These are phyloP conservation scores for Davidsoniella virescens DNA, from an alignment of 2,329 filamentous ascomycete species.

Conservation along the genomic window DNA sequence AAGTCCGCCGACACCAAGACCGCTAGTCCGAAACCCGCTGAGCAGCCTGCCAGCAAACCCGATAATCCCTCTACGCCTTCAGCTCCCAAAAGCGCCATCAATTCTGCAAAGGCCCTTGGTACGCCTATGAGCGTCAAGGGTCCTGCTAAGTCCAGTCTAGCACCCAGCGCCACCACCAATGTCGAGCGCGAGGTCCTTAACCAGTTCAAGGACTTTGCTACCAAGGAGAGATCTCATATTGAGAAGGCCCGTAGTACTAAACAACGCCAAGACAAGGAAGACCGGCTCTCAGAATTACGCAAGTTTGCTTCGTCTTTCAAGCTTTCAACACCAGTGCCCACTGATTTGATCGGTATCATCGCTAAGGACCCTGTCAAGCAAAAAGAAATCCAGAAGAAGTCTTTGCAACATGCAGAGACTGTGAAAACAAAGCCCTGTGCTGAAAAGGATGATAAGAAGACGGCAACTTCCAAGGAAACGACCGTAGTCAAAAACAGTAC, in stretches of 20 bases:
- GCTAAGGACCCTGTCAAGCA: slow-evolving; percentile 95
- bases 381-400: slow-evolving; percentile 68
- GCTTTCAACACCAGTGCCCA: slow-evolving; percentile 78
- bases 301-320: slow-evolving; percentile 94
- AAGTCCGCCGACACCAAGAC: slow-evolving; percentile 19
- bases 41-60: slow-evolving; percentile 19
- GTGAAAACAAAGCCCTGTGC: slow-evolving; percentile 16
- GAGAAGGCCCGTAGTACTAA: slow-evolving; percentile 42
- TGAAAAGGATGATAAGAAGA: slow-evolving; percentile 29
- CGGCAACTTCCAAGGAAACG: slow-evolving; percentile 24
- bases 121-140: slow-evolving; percentile 26
- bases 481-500: slow-evolving; percentile 1
- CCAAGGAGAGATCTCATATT: slow-evolving; percentile 35
- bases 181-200: slow-evolving; percentile 46
- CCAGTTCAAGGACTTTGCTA: slow-evolving; percentile 49
- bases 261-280: slow-evolving; percentile 62
- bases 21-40: slow-evolving; percentile 1
- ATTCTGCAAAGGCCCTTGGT: slow-evolving; percentile 16
- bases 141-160: slow-evolving; percentile 22
- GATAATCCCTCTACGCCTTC: slow-evolving; percentile 13
- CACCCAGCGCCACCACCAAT: slow-evolving; percentile 40
- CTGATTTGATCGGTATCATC: slow-evolving; percentile 82
- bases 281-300: slow-evolving; percentile 85
- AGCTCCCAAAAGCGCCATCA: slow-evolving; percentile 1
- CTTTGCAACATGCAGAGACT: slow-evolving; percentile 33